Evolutionary conservation across 345 rosid species (phyloP).

Genomic region (Geranium rotundifolium): DNA sequence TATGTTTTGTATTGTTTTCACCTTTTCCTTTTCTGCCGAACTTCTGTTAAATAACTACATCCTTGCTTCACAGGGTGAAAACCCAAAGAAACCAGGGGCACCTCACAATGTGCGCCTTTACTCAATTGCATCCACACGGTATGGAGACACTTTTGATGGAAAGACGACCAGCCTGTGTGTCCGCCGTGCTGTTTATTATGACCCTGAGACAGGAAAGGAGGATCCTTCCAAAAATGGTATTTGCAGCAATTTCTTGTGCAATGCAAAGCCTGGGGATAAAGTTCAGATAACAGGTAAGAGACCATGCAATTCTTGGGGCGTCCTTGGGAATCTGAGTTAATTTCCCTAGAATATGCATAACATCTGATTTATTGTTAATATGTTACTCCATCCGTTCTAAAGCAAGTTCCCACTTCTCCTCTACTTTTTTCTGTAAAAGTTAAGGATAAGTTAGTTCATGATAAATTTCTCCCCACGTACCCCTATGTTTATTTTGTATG

Average conservation of each 20-base stretch:
- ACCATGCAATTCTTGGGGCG: neutral
- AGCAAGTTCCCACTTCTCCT: no score
- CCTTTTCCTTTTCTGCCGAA: neutral
- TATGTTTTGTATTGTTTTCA: neutral
- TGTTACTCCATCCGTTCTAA: no score
- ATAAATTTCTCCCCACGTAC: no score
- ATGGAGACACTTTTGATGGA: slow-evolving; percentile 90
- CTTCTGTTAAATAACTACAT: neutral
- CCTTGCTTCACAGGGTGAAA: slow-evolving; percentile 59
- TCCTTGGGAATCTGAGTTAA: neutral
- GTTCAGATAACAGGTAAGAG: slow-evolving; percentile 66
- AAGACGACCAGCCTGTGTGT: slow-evolving; percentile 87
- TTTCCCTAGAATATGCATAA: no score
- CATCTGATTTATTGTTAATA: no score
- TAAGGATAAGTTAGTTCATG: no score
- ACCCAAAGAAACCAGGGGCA: slow-evolving; percentile 84
- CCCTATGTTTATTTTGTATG: no score
- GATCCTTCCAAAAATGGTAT: slow-evolving; percentile 84
- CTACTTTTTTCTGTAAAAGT: no score
- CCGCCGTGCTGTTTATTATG: slow-evolving; percentile 89
- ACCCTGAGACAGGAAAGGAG: slow-evolving; percentile 88
- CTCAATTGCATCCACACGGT: slow-evolving; percentile 89
- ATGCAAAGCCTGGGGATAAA: slow-evolving; percentile 86
- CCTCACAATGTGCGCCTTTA: slow-evolving; percentile 94
- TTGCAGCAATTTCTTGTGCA: slow-evolving; percentile 88